Evolutionary conservation across 306 rosid species (phyloP), one percentile per base, ranked within the genome.

Genomic region (Cucumis melo): DNA sequence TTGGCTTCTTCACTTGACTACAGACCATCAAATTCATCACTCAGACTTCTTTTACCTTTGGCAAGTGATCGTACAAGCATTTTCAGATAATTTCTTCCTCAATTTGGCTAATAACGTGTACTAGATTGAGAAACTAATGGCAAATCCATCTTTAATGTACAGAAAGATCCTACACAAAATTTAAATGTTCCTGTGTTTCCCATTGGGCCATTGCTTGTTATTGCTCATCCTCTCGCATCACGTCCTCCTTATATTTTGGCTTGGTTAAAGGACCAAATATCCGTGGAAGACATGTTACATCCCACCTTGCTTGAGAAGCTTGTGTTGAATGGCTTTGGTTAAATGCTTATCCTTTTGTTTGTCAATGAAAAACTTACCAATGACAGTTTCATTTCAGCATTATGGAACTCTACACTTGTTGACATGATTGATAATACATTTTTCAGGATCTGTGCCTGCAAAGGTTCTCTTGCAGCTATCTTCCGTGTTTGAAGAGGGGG

Each of bases 1-100:
- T 82, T 93, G 89, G 98, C 73, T 48, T 91, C 98, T 39, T 93
- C 98, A 4, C 96, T 93, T 1, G 98, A 90, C 83, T 91, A 87
- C 82, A 70, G 89, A 9, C 78, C 85, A 77, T 93, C 98, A 78
- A 89, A 79, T 86, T 88, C 98, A 39, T 88, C 98, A 53, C 91
- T 87, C 79, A 90, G 87, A 74, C 75, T 90, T 67, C 90, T 93
- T 75, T 88, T 93, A 82, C 97, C 96, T n/a, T 83, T 93, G 94
- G 96, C 77, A 87, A 90, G 91, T 87, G 80, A 87, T 77, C 61
- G 70, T 61, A 53, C 44, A 61, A 71, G 73, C 63, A 81, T 78
- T 73, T 32, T 53, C 54, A 44, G 24, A 82, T 41, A 7, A 32
- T 58, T n/a, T 53, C 39, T 44, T 68, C 21, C 27, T 21, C 11